phyloP scores from a whole-genome alignment of 495 filamentous ascomycete species.

The Rhypophila decipiens region DNA sequence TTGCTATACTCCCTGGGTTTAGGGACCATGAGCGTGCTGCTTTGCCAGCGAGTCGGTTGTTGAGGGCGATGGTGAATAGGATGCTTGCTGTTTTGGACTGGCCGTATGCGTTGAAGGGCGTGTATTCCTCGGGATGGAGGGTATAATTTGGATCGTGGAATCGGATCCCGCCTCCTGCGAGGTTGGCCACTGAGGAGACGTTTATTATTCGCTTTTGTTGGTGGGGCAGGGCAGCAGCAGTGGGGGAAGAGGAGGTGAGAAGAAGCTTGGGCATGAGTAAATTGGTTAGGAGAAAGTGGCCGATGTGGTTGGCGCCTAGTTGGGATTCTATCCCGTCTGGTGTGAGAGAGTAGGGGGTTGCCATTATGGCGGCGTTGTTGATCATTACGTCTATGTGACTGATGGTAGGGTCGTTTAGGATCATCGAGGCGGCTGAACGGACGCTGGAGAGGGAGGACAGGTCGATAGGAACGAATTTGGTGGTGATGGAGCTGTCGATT shows the following conservation, averaged over 20 bases:
- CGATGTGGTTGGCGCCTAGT: conserved; percentile 52
- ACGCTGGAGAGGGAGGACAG: conserved; percentile 42
- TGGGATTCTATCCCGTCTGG: conserved; percentile 50
- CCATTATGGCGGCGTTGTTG: conserved; percentile 68
- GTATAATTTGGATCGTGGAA: conserved; percentile 48
- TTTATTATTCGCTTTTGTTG: conserved; percentile 33
- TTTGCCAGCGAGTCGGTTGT: conserved; percentile 26
- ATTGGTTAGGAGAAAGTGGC: conserved; percentile 55
- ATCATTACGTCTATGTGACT: conserved; percentile 57
- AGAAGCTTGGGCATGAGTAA: conserved; percentile 44
- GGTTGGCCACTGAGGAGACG: conserved; percentile 36
- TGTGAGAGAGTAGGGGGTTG: conserved; percentile 33
- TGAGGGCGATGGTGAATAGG: conserved; percentile 48
- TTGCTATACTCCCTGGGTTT: conserved; percentile 41
- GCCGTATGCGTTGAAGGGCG: conserved; percentile 44
- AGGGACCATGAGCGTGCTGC: conserved; percentile 30
- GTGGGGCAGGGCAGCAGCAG: conserved; percentile 1
- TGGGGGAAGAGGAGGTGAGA: conserved; percentile 12
- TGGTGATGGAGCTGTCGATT: conserved; percentile 30
- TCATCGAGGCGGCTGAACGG: conserved; percentile 41
- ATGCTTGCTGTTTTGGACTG: conserved; percentile 55
- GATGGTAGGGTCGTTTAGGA: conserved; percentile 39
- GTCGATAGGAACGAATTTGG: conserved; percentile 41
- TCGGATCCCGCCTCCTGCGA: conserved; percentile 32
- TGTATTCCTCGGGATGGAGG: conserved; percentile 27